phyloP scores from a whole-genome alignment of 768 basidiomycete species.

The Rubroboletus satanas region DNA sequence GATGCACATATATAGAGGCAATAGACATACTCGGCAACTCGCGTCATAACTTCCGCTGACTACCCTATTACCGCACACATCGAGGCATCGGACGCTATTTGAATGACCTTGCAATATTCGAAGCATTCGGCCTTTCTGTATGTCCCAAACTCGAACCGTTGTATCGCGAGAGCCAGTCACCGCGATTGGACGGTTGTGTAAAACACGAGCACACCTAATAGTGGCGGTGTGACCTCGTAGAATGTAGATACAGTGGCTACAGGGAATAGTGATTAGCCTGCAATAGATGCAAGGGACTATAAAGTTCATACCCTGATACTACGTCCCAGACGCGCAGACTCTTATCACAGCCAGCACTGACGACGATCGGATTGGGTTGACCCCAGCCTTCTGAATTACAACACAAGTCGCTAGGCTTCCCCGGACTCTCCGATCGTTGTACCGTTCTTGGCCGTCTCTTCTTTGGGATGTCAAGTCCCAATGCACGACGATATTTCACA shows the following conservation, averaged over 20 bases:
- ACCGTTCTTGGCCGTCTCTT: slow-evolving; percentile 22
- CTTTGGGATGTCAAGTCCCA: slow-evolving; percentile 41
- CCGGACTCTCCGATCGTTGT: slow-evolving; percentile 13
- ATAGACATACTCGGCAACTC: slow-evolving; percentile 65
- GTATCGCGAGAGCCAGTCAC: slow-evolving; percentile 87
- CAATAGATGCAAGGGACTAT: neutral
- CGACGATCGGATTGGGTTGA: slow-evolving; percentile 73
- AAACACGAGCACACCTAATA: slow-evolving; percentile 83
- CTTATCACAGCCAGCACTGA: slow-evolving; percentile 93
- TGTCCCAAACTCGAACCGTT: slow-evolving; percentile 89
- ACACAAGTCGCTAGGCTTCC: slow-evolving; percentile 49
- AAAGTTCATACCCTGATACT: slow-evolving; percentile 61
- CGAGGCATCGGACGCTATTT: slow-evolving; percentile 81
- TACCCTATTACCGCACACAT: slow-evolving; percentile 76
- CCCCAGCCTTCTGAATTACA: slow-evolving; percentile 86
- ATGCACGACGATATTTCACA: slow-evolving; percentile 41
- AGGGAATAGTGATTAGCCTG: slow-evolving; percentile 1
- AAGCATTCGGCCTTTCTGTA: slow-evolving; percentile 69
- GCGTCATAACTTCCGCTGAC: slow-evolving; percentile 95
- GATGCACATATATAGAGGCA: neutral
- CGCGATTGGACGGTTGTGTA: slow-evolving; percentile 84
- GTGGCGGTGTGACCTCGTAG: slow-evolving; percentile 86
- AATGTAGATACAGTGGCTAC: slow-evolving; percentile 66
- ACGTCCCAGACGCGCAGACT: slow-evolving; percentile 91
- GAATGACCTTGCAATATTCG: slow-evolving; percentile 72